Percentiles rank a stretch among this genome's conserved stretches.
These are phyloP conservation scores for Cocos nucifera DNA, from an alignment of 176 grass and related monocot genomes.

Conservation along the genomic window DNA sequence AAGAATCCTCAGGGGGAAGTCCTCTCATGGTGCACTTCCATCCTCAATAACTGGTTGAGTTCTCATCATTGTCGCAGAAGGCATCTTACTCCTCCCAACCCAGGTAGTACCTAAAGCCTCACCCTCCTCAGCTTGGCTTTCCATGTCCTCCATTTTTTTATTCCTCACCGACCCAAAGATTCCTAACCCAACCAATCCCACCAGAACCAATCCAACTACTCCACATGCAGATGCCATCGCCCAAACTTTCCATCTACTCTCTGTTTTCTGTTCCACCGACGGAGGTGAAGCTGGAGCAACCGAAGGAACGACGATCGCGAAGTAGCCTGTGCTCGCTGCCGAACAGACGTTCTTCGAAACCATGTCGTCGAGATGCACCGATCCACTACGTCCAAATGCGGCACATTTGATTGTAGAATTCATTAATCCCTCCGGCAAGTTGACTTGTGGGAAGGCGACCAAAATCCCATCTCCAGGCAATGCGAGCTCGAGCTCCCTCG, in stretches of 20 bases:
- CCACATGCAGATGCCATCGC: not conserved
- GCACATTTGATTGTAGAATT: not conserved
- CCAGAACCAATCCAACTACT: slow-evolving; percentile 8
- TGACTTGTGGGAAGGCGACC: slow-evolving; percentile 1
- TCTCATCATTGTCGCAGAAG: slow-evolving; percentile 13
- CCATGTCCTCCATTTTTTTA: slow-evolving; percentile 9
- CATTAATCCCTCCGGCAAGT: not conserved
- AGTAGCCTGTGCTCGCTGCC: slow-evolving; percentile 1
- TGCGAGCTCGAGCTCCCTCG: not conserved
- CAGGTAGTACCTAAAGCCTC: slow-evolving; percentile 1
- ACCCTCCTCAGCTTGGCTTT: not conserved
- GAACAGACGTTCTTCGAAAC: not conserved
- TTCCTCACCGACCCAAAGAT: slow-evolving; percentile 9
- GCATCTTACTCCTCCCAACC: slow-evolving; percentile 20
- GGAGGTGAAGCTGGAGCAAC: not conserved
- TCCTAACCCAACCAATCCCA: slow-evolving; percentile 6
- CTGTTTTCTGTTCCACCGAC: no score
- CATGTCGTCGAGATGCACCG: not conserved
- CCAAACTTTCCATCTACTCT: not conserved
- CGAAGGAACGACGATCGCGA: slow-evolving; percentile 8
- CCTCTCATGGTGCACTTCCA: no score
- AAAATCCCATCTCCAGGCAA: not conserved
- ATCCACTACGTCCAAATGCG: not conserved
- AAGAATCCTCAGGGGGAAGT: no score
- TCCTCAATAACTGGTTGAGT: slow-evolving; percentile 12